Evolutionary conservation across 805 yeast species (phyloP).

Genomic region (Suhomyces prunicola): DNA sequence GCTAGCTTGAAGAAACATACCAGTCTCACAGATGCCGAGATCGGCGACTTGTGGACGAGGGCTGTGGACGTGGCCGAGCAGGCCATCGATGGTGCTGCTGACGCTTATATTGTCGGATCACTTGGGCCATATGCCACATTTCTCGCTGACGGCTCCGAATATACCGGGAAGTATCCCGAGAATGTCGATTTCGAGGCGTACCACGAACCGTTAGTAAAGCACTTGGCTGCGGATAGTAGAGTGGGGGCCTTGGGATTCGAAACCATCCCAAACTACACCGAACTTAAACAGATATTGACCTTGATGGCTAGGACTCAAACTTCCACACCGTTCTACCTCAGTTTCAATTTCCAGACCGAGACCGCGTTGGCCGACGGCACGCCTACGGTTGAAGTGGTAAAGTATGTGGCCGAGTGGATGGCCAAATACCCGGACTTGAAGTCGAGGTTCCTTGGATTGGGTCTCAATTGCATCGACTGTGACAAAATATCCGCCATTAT

Average conservation of each 20-base stretch:
- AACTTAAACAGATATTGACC: conserved; percentile 48
- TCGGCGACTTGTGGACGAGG: conserved; percentile 18
- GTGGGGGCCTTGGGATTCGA: conserved; percentile 65
- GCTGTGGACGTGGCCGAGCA: conserved; percentile 22
- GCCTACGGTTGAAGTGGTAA: conserved; percentile 18
- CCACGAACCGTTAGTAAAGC: conserved; percentile 44
- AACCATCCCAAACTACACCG: conserved; percentile 64
- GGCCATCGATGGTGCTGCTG: conserved; percentile 11
- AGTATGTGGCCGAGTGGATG: conserved; percentile 13
- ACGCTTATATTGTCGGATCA: conserved; percentile 51
- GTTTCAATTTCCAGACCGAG: conserved; percentile 29
- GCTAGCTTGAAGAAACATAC: conserved; percentile 31
- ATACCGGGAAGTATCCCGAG: conserved; percentile 60
- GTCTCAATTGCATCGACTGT: conserved; percentile 66
- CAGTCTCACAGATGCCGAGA: conserved; percentile 14
- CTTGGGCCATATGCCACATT: conserved; percentile 79
- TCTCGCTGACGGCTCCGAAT: conserved; percentile 67
- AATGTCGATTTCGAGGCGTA: conserved; percentile 40
- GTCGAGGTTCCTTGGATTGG: conserved; percentile 46
- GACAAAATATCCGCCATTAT: conserved; percentile 41
- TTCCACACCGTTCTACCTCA: conserved; percentile 34
- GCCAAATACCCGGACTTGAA: conserved; percentile 9
- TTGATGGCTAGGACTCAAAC: conserved; percentile 30
- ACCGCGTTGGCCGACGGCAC: conserved; percentile 32
- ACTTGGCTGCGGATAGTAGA: conserved; percentile 33